Evolutionary conservation across 2,329 filamentous ascomycete species (phyloP).

Genomic region (Knufia fluminis): DNA sequence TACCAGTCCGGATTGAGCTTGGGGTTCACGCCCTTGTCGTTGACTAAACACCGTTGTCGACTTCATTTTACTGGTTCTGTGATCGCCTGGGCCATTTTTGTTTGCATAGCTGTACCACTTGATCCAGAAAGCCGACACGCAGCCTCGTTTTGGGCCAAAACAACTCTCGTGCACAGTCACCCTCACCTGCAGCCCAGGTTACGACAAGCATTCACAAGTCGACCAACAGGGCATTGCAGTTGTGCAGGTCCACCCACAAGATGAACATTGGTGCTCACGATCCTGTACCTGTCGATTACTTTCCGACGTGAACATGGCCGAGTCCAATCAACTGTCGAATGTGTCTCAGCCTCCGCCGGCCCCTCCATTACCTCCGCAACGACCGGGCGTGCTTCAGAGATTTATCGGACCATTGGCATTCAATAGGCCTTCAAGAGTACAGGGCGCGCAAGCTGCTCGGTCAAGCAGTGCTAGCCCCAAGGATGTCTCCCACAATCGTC

Average conservation of each 20-base stretch:
- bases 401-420: constrained; percentile 22
- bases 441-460: constrained; percentile 4
- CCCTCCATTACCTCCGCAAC: constrained; percentile 25
- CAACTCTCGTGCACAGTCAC: neutral
- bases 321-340: constrained; percentile 2
- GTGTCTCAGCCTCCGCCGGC: constrained; percentile 16
- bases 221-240: neutral
- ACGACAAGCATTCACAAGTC: no score
- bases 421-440: constrained; percentile 4
- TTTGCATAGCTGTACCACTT: neutral
- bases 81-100: neutral
- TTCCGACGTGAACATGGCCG: constrained; percentile 11
- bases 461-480: constrained; percentile 6
- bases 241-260: constrained; percentile 1
- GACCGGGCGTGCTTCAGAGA: constrained; percentile 20
- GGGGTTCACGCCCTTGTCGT: neutral
- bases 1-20: neutral
- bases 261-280: constrained; percentile 6
- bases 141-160: neutral
- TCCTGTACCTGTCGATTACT: constrained; percentile 2
- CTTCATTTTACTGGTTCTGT: constrained; percentile 1
- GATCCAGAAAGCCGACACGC: neutral
- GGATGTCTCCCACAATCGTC: constrained; percentile 3
- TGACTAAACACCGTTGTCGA: neutral
- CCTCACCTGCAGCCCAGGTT: neutral